phyloP scores from a whole-genome alignment of 331 rosid species.

The Stylosanthes scabra region DNA sequence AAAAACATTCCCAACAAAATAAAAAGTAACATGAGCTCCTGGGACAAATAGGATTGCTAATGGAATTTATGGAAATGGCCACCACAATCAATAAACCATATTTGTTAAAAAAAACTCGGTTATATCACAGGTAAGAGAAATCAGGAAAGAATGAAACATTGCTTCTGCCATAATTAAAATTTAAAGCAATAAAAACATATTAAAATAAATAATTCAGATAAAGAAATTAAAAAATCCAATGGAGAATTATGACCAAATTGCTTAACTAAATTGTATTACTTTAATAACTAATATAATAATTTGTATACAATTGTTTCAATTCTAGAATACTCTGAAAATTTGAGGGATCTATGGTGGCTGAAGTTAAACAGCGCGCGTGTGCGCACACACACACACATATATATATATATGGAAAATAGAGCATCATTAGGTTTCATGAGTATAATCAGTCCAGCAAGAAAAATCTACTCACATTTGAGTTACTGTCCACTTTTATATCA shows the following conservation, averaged over 20 bases:
- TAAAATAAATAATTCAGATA: neutral
- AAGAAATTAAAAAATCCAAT: neutral
- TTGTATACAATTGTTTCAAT: neutral
- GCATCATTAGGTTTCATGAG: neutral
- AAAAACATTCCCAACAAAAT: slow-evolving; percentile 35
- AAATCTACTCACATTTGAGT: slow-evolving; percentile 72
- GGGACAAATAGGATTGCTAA: neutral
- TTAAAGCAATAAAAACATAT: neutral
- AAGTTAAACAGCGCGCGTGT: neutral
- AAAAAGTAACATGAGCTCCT: slow-evolving; percentile 1
- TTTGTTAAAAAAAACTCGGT: neutral
- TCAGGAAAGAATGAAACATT: neutral
- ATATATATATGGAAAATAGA: neutral
- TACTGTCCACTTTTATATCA: slow-evolving; percentile 84
- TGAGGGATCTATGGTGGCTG: too few species aligned
- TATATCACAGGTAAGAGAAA: neutral
- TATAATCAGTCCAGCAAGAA: neutral
- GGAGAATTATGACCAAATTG: neutral
- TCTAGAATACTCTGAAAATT: neutral
- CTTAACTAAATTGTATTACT: neutral
- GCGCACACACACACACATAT: neutral
- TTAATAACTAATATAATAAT: neutral
- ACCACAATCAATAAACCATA: neutral
- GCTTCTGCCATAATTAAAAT: neutral
- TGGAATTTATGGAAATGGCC: neutral